A percentile compares a stretch with the other conserved stretches of the same genome.
Evolutionary conservation across 495 filamentous ascomycete genomes (phyloP).

Genomic region (Xylaria bambusicola): DNA sequence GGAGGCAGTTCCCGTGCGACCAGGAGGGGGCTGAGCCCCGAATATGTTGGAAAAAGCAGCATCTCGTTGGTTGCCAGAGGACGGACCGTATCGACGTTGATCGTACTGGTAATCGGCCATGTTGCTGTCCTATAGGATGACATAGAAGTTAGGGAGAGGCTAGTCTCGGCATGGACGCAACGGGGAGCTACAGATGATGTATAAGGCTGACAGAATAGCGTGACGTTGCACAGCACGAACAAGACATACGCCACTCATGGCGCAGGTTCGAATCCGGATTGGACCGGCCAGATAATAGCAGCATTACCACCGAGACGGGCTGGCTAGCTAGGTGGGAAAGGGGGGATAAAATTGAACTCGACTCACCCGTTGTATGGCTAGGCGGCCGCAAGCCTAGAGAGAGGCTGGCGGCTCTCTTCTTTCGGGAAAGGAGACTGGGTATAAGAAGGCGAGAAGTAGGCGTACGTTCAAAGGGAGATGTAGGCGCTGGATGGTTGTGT

Average conservation of each 20-base stretch:
- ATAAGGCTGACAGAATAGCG: neutral
- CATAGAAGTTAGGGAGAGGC: conserved; percentile 14
- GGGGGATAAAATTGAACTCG: conserved; percentile 2
- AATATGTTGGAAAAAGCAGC: conserved; percentile 97
- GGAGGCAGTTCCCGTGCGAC: conserved; percentile 85
- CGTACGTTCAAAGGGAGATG: conserved; percentile 21
- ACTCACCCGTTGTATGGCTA: conserved; percentile 36
- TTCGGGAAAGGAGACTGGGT: conserved; percentile 1
- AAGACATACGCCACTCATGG: neutral
- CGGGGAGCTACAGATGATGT: neutral
- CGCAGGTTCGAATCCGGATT: neutral
- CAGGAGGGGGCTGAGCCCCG: conserved; percentile 80
- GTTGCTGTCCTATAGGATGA: conserved; percentile 32
- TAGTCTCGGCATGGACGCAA: conserved; percentile 9
- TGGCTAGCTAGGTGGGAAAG: conserved; percentile 1
- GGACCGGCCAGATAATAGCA: conserved; percentile 10
- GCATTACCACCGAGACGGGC: conserved; percentile 14
- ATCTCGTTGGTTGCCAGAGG: conserved; percentile 80
- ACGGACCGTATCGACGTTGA: conserved; percentile 66
- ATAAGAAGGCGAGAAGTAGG: conserved; percentile 14
- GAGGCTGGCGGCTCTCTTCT: conserved; percentile 23
- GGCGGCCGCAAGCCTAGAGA: conserved; percentile 37
- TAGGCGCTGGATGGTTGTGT: no score
- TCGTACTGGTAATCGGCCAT: conserved; percentile 91
- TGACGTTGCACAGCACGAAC: conserved; percentile 25